Percentiles rank a stretch among this genome's conserved stretches.
These are phyloP conservation scores for Nitzschia putrida DNA, from an alignment of 108 stramenopile species.

Conservation along the genomic window DNA sequence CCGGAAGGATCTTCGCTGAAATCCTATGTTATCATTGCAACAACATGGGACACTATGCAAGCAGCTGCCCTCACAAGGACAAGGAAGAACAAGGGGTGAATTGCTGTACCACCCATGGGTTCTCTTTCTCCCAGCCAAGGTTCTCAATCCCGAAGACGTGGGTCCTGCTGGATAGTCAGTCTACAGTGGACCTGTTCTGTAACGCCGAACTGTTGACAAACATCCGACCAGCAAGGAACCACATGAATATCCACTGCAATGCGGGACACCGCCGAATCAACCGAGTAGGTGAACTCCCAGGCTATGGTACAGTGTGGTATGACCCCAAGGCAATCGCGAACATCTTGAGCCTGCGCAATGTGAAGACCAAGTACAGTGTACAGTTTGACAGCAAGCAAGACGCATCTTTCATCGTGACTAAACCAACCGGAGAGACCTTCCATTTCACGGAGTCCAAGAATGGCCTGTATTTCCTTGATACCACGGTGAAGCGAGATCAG, in stretches of 20 bases:
- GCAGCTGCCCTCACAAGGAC: not conserved
- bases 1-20: not conserved
- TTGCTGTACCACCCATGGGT: not conserved
- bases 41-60: constrained; percentile 17
- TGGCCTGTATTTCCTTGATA: not conserved
- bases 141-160: constrained; percentile 1
- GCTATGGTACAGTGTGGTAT: constrained; percentile 43
- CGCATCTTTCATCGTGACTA: constrained; percentile 6
- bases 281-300: constrained; percentile 20
- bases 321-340: constrained; percentile 42
- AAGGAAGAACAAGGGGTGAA: no score
- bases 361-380: constrained; percentile 15
- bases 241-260: constrained; percentile 24
- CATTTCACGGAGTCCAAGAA: not conserved
- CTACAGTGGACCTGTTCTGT: constrained; percentile 36
- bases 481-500: not conserved
- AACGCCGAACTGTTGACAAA: constrained; percentile 25
- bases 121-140: constrained; percentile 25
- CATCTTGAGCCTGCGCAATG: constrained; percentile 38
- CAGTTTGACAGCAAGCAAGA: constrained; percentile 25
- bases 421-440: constrained; percentile 1
- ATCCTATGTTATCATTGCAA: constrained; percentile 10
- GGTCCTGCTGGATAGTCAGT: constrained; percentile 48
- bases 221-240: constrained; percentile 4
- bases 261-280: constrained; percentile 8